Percentiles rank a stretch among this genome's conserved stretches.
phyloP scores from a whole-genome alignment of 345 rosid species.

The Salix koriyanagi region DNA sequence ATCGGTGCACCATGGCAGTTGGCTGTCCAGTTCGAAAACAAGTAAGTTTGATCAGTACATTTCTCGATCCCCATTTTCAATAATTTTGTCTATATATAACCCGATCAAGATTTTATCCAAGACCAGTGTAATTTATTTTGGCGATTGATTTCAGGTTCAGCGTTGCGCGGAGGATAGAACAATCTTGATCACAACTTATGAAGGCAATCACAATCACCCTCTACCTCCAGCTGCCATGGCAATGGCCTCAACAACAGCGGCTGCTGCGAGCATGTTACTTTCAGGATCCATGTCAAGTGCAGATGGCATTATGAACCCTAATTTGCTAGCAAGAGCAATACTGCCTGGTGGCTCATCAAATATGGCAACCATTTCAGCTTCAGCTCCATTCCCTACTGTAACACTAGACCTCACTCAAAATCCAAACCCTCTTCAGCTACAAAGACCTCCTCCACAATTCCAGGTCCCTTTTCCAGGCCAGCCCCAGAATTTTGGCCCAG shows the following conservation, averaged over 20 bases:
- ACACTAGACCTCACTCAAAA: slow-evolving; percentile 86
- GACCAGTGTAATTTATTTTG: background rate
- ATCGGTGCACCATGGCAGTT: slow-evolving; percentile 93
- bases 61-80: background rate
- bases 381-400: slow-evolving; percentile 92
- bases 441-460: slow-evolving; percentile 39
- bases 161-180: slow-evolving; percentile 90
- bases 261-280: slow-evolving; percentile 83
- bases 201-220: slow-evolving; percentile 92
- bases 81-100: background rate
- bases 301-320: slow-evolving; percentile 82
- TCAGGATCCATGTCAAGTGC: slow-evolving; percentile 93
- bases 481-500: slow-evolving; percentile 27
- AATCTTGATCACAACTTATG: slow-evolving; percentile 84
- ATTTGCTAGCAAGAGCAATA: slow-evolving; percentile 75
- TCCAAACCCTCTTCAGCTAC: slow-evolving; percentile 56
- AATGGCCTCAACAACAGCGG: slow-evolving; percentile 89
- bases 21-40: slow-evolving; percentile 97
- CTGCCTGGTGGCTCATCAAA: slow-evolving; percentile 73
- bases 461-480: slow-evolving; percentile 40
- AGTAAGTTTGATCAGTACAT: slow-evolving; percentile 30
- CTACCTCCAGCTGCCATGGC: slow-evolving; percentile 89
- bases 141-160: slow-evolving; percentile 53
- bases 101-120: background rate
- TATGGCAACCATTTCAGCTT: slow-evolving; percentile 95